Conservation (phyloP, 129 eudicot species). For the Flaveria sonorensis region DNA sequence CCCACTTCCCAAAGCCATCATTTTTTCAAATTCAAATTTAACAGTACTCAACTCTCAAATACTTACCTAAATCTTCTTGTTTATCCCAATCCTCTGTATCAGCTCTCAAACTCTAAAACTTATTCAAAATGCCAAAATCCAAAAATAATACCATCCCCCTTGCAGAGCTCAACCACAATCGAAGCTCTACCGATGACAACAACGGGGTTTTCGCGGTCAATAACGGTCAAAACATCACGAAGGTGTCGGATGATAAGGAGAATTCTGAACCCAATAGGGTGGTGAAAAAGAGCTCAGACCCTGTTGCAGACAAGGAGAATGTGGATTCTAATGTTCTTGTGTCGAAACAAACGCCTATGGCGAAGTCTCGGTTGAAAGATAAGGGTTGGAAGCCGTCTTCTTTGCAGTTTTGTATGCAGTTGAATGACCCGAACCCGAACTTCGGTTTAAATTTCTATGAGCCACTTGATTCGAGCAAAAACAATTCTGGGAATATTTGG, state of each 20-base stretch:
- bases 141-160: conserved; percentile 53
- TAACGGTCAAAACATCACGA: conserved; percentile 24
- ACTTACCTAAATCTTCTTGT: neutral
- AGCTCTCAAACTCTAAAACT: neutral
- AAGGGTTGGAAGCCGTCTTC: conserved; percentile 74
- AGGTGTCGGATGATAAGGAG: conserved; percentile 44
- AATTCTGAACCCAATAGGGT: conserved; percentile 38
- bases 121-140: conserved; percentile 46
- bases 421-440: conserved; percentile 57
- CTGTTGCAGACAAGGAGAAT: conserved; percentile 27
- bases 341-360: conserved; percentile 36
- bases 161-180: conserved; percentile 53
- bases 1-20: conserved; percentile 33
- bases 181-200: conserved; percentile 43
- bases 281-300: neutral
- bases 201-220: neutral
- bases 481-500: conserved; percentile 73
- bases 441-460: conserved; percentile 54
- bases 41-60: neutral
- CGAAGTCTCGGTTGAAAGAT: conserved; percentile 47
- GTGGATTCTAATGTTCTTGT: conserved; percentile 45
- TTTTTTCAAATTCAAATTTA: conserved; percentile 45
- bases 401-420: conserved; percentile 77
- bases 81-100: neutral
- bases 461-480: conserved; percentile 46